Percentiles rank a stretch among this genome's conserved stretches.
phyloP scores from a whole-genome alignment of 2,329 filamentous ascomycete genomes.

The Colletotrichum limetticola region DNA sequence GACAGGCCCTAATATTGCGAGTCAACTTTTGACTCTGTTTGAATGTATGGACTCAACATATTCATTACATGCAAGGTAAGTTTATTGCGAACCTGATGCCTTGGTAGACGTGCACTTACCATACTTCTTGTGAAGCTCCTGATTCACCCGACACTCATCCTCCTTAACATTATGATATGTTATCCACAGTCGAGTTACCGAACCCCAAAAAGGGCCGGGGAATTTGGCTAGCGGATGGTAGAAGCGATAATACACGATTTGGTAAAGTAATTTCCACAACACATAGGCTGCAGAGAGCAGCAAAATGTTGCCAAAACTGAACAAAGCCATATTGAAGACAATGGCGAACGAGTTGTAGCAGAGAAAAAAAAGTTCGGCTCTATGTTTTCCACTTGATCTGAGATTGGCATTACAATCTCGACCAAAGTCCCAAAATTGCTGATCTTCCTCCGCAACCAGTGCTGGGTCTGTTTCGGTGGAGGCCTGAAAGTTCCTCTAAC shows the following conservation, averaged over 20 bases:
- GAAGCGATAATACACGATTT: constrained; percentile 60
- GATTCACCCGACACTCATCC: constrained; percentile 54
- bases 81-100: too few relatives aligned
- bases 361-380: background rate
- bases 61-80: too few relatives aligned
- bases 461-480: background rate
- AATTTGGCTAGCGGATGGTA: constrained; percentile 63
- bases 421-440: background rate
- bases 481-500: background rate
- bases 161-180: constrained; percentile 60
- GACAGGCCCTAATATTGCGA: constrained; percentile 54
- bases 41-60: too few relatives aligned
- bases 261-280: constrained; percentile 49
- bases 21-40: background rate
- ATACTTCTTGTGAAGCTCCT: constrained; percentile 58
- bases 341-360: background rate
- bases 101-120: constrained; percentile 43
- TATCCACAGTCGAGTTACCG: constrained; percentile 64
- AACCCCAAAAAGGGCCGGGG: constrained; percentile 65
- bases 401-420: background rate
- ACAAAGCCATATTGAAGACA: background rate
- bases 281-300: constrained; percentile 47
- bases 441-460: background rate
- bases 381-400: background rate
- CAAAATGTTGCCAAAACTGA: constrained; percentile 42